A percentile compares a stretch with the other conserved stretches of the same genome.
Conservation (phyloP, 306 rosid species). For the Neltuma alba region DNA sequence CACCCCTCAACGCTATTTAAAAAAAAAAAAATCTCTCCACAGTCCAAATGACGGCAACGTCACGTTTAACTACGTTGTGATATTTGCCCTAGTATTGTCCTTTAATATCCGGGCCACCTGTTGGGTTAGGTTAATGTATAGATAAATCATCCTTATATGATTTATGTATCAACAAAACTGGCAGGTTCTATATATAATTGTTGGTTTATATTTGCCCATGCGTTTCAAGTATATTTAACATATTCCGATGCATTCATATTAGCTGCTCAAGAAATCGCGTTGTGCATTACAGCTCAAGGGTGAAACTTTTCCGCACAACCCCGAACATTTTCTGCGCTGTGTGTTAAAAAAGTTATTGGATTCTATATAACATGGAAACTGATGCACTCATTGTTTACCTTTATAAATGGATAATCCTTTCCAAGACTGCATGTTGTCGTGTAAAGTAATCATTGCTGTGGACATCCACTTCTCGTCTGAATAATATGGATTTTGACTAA, state of each 20-base stretch:
- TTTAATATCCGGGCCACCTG: background rate
- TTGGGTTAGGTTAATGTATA: background rate
- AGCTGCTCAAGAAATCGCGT: background rate
- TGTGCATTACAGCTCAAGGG: background rate
- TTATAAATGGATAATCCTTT: background rate
- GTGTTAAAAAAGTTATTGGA: background rate
- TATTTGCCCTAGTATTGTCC: background rate
- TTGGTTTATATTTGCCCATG: background rate
- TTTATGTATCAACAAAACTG: background rate
- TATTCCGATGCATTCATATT: background rate
- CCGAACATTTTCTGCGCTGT: background rate
- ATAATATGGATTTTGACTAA: background rate
- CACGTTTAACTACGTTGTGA: background rate
- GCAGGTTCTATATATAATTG: background rate
- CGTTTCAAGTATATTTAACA: background rate
- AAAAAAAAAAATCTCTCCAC: background rate
- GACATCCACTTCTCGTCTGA: background rate
- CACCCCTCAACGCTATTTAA: background rate
- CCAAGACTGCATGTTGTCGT: conserved; percentile 7
- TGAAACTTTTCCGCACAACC: background rate
- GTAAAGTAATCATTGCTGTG: background rate
- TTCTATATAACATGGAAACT: background rate
- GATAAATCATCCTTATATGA: background rate
- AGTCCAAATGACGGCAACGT: background rate
- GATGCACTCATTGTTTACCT: background rate